Percentiles rank a stretch among this genome's conserved stretches.
These are phyloP conservation scores for Aleurites moluccanus DNA, from an alignment of 441 rosid genomes.

Conservation along the genomic window DNA sequence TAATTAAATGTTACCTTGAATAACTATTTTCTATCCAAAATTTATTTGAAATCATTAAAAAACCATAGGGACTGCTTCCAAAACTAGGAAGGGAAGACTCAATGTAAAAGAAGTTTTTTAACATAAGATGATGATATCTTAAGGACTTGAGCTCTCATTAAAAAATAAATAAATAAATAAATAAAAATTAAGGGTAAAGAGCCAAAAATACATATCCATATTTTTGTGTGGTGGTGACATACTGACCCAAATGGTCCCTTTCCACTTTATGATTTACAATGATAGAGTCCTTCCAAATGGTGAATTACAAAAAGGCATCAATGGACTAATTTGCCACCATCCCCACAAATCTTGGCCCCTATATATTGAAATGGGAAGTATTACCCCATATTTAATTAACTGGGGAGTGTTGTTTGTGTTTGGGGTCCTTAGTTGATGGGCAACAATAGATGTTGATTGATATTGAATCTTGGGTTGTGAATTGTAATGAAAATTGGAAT, in stretches of 20 bases:
- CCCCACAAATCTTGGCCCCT: background rate
- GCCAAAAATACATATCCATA: background rate
- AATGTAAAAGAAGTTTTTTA: background rate
- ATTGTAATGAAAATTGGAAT: background rate
- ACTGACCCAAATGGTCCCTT: constrained; percentile 23
- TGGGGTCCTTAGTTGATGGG: background rate
- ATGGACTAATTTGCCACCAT: background rate
- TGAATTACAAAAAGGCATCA: background rate
- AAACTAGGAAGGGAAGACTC: background rate
- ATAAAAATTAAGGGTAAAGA: background rate
- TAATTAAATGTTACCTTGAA: no score
- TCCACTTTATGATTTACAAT: constrained; percentile 16
- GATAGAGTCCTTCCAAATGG: constrained; percentile 15
- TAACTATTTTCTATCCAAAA: no score
- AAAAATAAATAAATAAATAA: no score
- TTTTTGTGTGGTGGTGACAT: constrained; percentile 13
- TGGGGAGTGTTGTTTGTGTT: background rate
- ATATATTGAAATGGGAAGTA: background rate
- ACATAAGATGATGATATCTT: no score
- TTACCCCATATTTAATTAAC: background rate
- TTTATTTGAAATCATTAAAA: no score
- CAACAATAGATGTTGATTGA: constrained; percentile 9
- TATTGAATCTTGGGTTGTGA: background rate
- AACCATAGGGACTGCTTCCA: background rate
- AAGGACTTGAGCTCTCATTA: no score